These are phyloP conservation scores for Pisolithus albus DNA, from an alignment of 768 basidiomycete species.

Conservation along the genomic window DNA sequence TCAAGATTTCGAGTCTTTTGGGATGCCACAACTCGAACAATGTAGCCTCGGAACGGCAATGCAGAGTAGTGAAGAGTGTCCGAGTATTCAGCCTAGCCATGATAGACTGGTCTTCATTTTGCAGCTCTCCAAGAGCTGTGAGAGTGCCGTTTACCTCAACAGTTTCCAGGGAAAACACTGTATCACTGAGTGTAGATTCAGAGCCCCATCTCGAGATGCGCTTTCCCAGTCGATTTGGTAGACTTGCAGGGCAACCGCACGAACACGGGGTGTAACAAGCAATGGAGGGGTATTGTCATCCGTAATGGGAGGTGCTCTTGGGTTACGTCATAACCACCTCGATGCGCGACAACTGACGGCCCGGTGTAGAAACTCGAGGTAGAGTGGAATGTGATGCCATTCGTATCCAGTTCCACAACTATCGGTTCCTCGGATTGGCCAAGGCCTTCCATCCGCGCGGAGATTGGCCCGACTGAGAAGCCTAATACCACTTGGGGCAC, in stretches of 20 bases:
- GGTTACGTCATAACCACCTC: constrained; percentile 9
- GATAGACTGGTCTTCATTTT: constrained; percentile 35
- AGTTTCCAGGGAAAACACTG: constrained; percentile 52
- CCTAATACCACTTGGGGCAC: constrained; percentile 48
- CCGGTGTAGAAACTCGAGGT: constrained; percentile 37
- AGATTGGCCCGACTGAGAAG: constrained; percentile 43
- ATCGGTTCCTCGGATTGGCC: constrained; percentile 36
- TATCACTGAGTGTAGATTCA: constrained; percentile 39
- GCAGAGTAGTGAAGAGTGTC: constrained; percentile 40
- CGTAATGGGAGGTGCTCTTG: constrained; percentile 38
- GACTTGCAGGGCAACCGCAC: constrained; percentile 41
- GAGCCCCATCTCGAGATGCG: constrained; percentile 26
- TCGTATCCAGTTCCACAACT: constrained; percentile 50
- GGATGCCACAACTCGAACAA: constrained; percentile 64
- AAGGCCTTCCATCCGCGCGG: constrained; percentile 44
- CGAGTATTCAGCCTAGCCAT: constrained; percentile 36
- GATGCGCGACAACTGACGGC: constrained; percentile 10
- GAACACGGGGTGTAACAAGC: constrained; percentile 46
- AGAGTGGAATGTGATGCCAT: constrained; percentile 41
- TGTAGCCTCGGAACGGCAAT: constrained; percentile 49
- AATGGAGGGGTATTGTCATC: constrained; percentile 36
- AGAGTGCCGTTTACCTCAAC: constrained; percentile 43
- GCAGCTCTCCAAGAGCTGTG: constrained; percentile 43
- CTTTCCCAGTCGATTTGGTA: constrained; percentile 16
- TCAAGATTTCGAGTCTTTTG: constrained; percentile 47